Evolutionary conservation across 179 eudicot species (phyloP).

Genomic region (Silene noctiflora): DNA sequence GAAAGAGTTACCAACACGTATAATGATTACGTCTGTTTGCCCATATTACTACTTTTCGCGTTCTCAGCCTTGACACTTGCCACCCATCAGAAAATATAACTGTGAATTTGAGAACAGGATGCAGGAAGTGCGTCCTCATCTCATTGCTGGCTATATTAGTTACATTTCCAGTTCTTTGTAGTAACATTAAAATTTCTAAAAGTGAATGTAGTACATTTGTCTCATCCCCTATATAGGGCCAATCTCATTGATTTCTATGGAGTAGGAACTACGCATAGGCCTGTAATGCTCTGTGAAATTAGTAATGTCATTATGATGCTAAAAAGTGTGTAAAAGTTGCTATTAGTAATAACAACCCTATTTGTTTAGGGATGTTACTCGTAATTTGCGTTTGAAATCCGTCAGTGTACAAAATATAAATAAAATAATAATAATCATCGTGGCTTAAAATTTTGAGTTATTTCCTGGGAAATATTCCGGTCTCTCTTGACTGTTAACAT

Average conservation of each 20-base stretch:
- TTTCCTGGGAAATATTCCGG: not conserved
- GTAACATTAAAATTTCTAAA: not conserved
- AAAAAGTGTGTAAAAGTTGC: not conserved
- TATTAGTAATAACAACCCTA: not conserved
- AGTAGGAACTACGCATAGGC: not conserved
- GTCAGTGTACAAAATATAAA: not conserved
- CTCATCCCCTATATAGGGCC: not conserved
- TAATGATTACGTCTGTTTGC: too few relatives aligned
- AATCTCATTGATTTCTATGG: not conserved
- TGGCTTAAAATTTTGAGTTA: not conserved
- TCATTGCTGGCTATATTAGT: too few relatives aligned
- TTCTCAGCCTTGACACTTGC: too few relatives aligned
- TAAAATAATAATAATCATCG: too few relatives aligned
- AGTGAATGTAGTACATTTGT: not conserved
- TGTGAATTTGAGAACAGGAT: not conserved
- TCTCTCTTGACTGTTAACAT: not conserved
- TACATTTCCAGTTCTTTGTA: too few relatives aligned
- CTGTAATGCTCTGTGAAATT: not conserved
- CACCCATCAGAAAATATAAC: too few relatives aligned
- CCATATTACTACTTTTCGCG: too few relatives aligned
- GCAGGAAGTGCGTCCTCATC: not conserved
- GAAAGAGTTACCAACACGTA: too few relatives aligned
- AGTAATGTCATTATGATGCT: not conserved
- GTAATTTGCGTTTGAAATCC: not conserved
- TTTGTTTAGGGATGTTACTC: not conserved